A percentile compares a stretch with the other conserved stretches of the same genome.
Evolutionary conservation across 257 asterid species (phyloP).

Genomic region (Ehretia macrophylla): DNA sequence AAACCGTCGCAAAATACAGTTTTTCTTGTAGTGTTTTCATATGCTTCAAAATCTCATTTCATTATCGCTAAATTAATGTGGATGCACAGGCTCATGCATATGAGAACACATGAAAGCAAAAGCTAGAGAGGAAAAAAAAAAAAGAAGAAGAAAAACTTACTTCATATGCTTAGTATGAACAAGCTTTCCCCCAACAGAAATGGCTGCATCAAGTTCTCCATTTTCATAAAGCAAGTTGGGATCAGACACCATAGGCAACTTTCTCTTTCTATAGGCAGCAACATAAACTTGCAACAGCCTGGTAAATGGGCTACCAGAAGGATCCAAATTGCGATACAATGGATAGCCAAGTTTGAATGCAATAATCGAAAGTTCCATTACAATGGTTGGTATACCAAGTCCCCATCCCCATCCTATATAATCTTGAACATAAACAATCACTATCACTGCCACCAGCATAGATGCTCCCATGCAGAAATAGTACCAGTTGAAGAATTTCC

Average conservation of each 20-base stretch:
- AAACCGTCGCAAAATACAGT: too few relatives aligned
- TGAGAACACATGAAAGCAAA: too few relatives aligned
- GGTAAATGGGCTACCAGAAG: slow-evolving; percentile 92
- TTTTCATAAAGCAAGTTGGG: slow-evolving; percentile 39
- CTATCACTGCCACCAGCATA: slow-evolving; percentile 71
- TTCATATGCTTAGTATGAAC: slow-evolving; percentile 51
- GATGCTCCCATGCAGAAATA: slow-evolving; percentile 86
- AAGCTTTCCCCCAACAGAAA: slow-evolving; percentile 59
- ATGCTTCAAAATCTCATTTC: too few relatives aligned
- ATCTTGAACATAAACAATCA: slow-evolving; percentile 74
- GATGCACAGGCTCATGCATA: too few relatives aligned
- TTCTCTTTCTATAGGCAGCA: slow-evolving; percentile 73
- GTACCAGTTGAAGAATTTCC: slow-evolving; percentile 93
- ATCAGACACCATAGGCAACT: slow-evolving; percentile 35
- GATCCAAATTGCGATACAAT: slow-evolving; percentile 63
- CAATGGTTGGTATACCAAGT: slow-evolving; percentile 64
- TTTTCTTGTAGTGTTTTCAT: too few relatives aligned
- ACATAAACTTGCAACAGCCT: slow-evolving; percentile 73
- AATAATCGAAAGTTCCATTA: slow-evolving; percentile 63
- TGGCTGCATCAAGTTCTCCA: slow-evolving; percentile 52
- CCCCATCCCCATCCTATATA: slow-evolving; percentile 91
- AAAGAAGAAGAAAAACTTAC: slow-evolving; percentile 25
- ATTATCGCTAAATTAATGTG: too few relatives aligned
- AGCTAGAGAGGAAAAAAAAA: background rate
- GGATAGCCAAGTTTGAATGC: slow-evolving; percentile 69